Evolutionary conservation across 2,329 filamentous ascomycete species (phyloP).

Genomic region (Botrytis porri): DNA sequence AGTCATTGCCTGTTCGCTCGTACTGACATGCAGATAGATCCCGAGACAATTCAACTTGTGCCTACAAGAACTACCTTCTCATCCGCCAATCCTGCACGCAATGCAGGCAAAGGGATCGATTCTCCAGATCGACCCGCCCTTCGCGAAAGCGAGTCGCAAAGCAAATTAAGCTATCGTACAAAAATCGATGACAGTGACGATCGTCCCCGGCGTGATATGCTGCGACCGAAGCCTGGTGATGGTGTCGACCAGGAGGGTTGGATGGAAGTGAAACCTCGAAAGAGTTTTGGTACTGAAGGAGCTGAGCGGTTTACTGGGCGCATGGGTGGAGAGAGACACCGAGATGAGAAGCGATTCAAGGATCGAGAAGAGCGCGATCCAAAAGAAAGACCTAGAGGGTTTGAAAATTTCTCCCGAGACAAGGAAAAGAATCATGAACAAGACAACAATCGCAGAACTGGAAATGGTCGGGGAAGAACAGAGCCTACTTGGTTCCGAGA

Average conservation of each 20-base stretch:
- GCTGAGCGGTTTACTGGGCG: conserved; percentile 67
- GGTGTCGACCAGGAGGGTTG: conserved; percentile 67
- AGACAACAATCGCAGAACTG: conserved; percentile 58
- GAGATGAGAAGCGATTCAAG: conserved; percentile 41
- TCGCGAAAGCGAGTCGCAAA: conserved; percentile 51
- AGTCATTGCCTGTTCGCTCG: conserved; percentile 25
- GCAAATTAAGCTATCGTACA: conserved; percentile 59
- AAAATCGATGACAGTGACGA: conserved; percentile 53
- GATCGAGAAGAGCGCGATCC: conserved; percentile 58
- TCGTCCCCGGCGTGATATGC: conserved; percentile 45
- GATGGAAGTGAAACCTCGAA: conserved; percentile 71
- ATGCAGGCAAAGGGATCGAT: conserved; percentile 41
- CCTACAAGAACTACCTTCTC: conserved; percentile 81
- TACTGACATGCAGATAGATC: conserved; percentile 44
- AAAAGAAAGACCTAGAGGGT: conserved; percentile 48
- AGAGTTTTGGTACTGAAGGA: conserved; percentile 70
- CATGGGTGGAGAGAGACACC: conserved; percentile 53
- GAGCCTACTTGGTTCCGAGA: conserved; percentile 72
- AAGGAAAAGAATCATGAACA: conserved; percentile 48
- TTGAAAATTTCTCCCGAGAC: conserved; percentile 51
- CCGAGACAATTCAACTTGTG: conserved; percentile 81
- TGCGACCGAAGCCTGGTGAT: conserved; percentile 52
- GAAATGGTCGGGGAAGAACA: conserved; percentile 60
- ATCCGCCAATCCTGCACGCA: conserved; percentile 63
- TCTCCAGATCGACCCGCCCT: conserved; percentile 45